Evolutionary conservation across 176 grass and related monocot genomes (phyloP).

Genomic region (barley (Hordeum vulgare)): MorexV3_pseudomolecules_assembly NC_058518.1:39721205-39721704

Average conservation of each 20-base stretch:
- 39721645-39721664: background rate
- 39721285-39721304: background rate
- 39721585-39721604: background rate
- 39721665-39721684: background rate
- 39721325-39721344: background rate
- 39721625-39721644: background rate
- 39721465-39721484: background rate
- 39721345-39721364: constrained; percentile 5
- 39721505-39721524: background rate
- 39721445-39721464: background rate
- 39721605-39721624: background rate
- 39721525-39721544: background rate
- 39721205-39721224: background rate
- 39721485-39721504: background rate
- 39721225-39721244: background rate
- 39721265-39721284: background rate
- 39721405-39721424: background rate
- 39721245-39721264: background rate
- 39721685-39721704: background rate
- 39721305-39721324: background rate
- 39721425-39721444: background rate
- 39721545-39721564: background rate
- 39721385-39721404: background rate
- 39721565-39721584: background rate
- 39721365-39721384: background rate